Percentiles rank a stretch among this genome's conserved stretches.
Evolutionary conservation across 352 stramenopile species (phyloP).

Genomic region (Phytophthora agathidicida): DNA sequence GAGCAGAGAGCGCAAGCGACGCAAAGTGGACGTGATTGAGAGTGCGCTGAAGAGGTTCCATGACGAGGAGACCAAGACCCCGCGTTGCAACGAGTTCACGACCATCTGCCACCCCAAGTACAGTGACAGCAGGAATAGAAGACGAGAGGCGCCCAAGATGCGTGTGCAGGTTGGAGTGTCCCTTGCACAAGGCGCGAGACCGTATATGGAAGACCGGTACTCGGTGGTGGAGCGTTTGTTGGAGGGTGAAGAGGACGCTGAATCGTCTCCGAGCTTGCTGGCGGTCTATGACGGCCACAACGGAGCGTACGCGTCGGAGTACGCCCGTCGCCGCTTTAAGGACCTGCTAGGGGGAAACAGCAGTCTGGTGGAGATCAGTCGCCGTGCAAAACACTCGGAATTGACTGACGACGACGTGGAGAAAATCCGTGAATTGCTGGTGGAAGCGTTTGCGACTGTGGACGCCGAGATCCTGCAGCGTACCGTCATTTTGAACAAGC

Average conservation of each 20-base stretch:
- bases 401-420: constrained; percentile 56
- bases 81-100: constrained; percentile 59
- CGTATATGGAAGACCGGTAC: constrained; percentile 85
- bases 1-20: constrained; percentile 55
- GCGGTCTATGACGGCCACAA: constrained; percentile 84
- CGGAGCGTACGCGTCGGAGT: constrained; percentile 70
- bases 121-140: constrained; percentile 25
- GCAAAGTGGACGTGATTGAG: constrained; percentile 68
- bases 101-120: constrained; percentile 39
- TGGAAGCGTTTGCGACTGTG: constrained; percentile 60
- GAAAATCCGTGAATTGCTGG: constrained; percentile 54
- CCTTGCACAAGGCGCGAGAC: constrained; percentile 62
- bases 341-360: constrained; percentile 58
- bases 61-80: constrained; percentile 32
- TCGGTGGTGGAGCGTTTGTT: constrained; percentile 69
- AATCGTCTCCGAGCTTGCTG: constrained; percentile 58
- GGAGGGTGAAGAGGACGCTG: constrained; percentile 45
- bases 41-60: constrained; percentile 63
- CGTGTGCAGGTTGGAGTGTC: constrained; percentile 57
- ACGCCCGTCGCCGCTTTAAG: constrained; percentile 61
- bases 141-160: constrained; percentile 33
- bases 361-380: constrained; percentile 54
- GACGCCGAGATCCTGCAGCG: constrained; percentile 77
- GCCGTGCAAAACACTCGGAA: constrained; percentile 31
- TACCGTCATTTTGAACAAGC: constrained; percentile 71